Evolutionary conservation across 202 grass and related monocot species (phyloP), one percentile per base, ranked within the genome.

Genomic region (Elaeis oleifera): DNA sequence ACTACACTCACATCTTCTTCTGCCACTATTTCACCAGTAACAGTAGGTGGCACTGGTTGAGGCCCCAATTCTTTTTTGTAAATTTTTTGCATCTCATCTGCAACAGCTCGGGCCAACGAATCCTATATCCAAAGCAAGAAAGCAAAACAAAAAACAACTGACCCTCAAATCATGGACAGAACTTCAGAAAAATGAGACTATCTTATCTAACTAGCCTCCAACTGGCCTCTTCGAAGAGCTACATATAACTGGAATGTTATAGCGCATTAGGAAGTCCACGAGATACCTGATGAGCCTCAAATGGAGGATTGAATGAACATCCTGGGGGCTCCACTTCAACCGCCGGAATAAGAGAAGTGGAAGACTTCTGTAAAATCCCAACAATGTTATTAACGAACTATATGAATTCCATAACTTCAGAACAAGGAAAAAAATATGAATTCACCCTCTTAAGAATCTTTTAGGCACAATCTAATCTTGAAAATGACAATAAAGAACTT

Each of bases 271-370:
- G 57, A 72, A 51, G 51, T 32, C n/a, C 50, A 75, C 16, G 18
- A 73, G 59, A 63, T 74, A 95, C 89, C 56, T 97, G 88, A 84
- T 97, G 94, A 60, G 77, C 82, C 69, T 97, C 82, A 28, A 74
- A 79, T 65, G 82, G 78, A 61, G 88, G 94, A 73, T 97, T 97
- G 67, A 97, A 92, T 32, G 94, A 97, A 67, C 94, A 97, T 51
- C 94, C 88, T 52, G 59, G 65, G 16, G 88, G 68, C 65, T 97
- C 88, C 48, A 92, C 80, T 91, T 97, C 88, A 24, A 97, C 88
- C 16, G 88, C 84, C 17, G 94, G 88, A 79, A 99, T 76, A 49
- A 78, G 49, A 53, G 73, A 73, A 60, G 62, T 32, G 24, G 54
- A 57, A 49, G 58, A 67, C 23, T 71, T 86, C 88, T 90, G 83